Base-by-base conservation (phyloP, 129 eudicot species). In the Heracleum sosnowskyi region DNA sequence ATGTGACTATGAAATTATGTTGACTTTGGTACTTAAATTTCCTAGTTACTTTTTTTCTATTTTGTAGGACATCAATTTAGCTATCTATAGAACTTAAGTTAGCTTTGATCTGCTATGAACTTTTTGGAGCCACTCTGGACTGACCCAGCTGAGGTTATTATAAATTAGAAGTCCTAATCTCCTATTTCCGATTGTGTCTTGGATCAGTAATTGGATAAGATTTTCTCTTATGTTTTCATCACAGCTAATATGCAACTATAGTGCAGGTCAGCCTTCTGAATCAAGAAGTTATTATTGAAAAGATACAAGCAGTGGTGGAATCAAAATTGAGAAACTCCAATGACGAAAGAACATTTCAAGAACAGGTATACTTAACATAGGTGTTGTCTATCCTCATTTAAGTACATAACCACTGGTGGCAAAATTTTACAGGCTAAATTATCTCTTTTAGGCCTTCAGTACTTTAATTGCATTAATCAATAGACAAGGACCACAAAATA, bases 211-310 rank as follows among this genome's bases (percentile, higher is more conserved):
- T 55, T 60, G 33, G 33, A n/a, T 11, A 60, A n/a, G 16, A 60
- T 12, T 60, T n/a, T 3, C 33, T 60, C 33, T 60, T 60, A 2
- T 60, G 15, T 26, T 60, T 60, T n/a, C 17, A 9, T 60, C 33
- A 60, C 34, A 60, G 68, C 68, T 60, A n/a, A 60, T 60, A n/a
- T 60, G 68, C 72, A 66, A 66, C 68, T 60, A 66, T 31, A 66
- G 42, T 83, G 82, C 87, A 96, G 99, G 97, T 96, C 63, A 96
- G 97, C 87, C 97, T 96, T 84, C 85, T 96, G 89, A 96, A 92
- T 84, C 99, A 96, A 85, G 99, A 96, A 82, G 79, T 85, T 80
- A 87, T 96, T 72, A 88, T 96, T 85, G 97, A 96, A 84, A 96
- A 82, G 92, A 92, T 96, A 90, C 99, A 96, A 81, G 82, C 95